A percentile compares a stretch with the other conserved stretches of the same genome.
Conservation (phyloP, 2,329 filamentous ascomycete species). For the Venturia effusa region DNA sequence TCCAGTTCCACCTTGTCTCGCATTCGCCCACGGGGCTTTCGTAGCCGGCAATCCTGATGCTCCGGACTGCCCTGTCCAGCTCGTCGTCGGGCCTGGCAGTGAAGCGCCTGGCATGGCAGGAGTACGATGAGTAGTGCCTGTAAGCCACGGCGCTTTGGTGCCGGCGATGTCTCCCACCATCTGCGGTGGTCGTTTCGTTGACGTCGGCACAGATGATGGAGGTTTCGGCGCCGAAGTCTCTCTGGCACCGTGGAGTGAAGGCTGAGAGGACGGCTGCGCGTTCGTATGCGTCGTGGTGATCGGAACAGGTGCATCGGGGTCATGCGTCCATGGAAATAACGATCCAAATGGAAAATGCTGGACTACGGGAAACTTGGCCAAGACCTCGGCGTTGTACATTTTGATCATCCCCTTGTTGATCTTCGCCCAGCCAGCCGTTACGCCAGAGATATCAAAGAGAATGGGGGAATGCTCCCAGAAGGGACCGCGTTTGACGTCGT, state of each 20-base stretch:
- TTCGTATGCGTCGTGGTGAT: constrained; percentile 24
- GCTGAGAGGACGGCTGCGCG: constrained; percentile 21
- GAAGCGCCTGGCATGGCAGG: background rate
- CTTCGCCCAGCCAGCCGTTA: constrained; percentile 86
- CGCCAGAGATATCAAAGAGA: constrained; percentile 85
- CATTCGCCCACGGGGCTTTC: constrained; percentile 7
- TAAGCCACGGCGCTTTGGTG: background rate
- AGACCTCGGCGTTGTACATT: constrained; percentile 96
- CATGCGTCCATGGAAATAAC: constrained; percentile 37
- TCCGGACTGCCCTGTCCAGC: constrained; percentile 7
- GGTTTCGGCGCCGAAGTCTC: background rate
- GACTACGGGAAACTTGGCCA: constrained; percentile 96
- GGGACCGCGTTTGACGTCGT: constrained; percentile 89
- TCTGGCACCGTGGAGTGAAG: background rate
- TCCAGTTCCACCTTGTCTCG: background rate
- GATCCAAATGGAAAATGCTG: constrained; percentile 63
- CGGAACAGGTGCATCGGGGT: constrained; percentile 27
- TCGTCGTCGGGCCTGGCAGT: constrained; percentile 3
- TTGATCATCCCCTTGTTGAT: constrained; percentile 97
- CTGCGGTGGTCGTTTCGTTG: background rate
- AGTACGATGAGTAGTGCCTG: background rate
- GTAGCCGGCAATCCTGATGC: constrained; percentile 6
- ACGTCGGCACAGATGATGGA: background rate
- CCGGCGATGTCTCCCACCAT: background rate
- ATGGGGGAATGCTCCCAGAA: constrained; percentile 95